These are phyloP conservation scores for Podospora pseudopauciseta DNA, from an alignment of 495 filamentous ascomycete genomes.

Conservation along the genomic window DNA sequence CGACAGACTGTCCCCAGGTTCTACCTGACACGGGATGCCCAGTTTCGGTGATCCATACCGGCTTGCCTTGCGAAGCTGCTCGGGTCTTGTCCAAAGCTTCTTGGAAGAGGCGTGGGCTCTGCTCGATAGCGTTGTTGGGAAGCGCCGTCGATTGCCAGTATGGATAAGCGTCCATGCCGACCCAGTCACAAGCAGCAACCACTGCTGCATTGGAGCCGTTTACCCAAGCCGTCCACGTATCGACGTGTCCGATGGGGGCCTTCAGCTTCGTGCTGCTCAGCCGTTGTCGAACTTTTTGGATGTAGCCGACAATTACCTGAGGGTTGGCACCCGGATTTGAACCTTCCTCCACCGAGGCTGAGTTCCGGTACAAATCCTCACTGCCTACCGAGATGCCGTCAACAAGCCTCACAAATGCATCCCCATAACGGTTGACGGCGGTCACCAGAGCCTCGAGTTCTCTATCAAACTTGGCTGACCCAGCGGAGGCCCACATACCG, in stretches of 20 bases:
- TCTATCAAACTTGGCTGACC: constrained; percentile 57
- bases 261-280: constrained; percentile 57
- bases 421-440: constrained; percentile 61
- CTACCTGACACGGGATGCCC: constrained; percentile 76
- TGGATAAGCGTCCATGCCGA: constrained; percentile 74
- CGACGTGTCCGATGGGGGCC: constrained; percentile 74
- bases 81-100: constrained; percentile 58
- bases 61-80: constrained; percentile 58
- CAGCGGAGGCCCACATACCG: constrained; percentile 73
- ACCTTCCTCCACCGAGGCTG: constrained; percentile 44
- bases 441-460: constrained; percentile 65
- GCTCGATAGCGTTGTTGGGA: constrained; percentile 58
- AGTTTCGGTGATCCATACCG: constrained; percentile 87
- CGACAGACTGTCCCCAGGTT: constrained; percentile 56
- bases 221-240: constrained; percentile 87
- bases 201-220: constrained; percentile 69
- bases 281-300: constrained; percentile 57
- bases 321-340: constrained; percentile 54
- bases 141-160: constrained; percentile 62
- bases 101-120: constrained; percentile 60
- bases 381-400: constrained; percentile 86
- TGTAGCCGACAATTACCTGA: constrained; percentile 58
- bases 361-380: constrained; percentile 85
- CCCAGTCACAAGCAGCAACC: constrained; percentile 65
- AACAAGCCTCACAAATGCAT: constrained; percentile 58